A percentile compares a stretch with the other conserved stretches of the same genome.
phyloP scores from a whole-genome alignment of 148 eudicot genomes.

The Cornus controversa region DNA sequence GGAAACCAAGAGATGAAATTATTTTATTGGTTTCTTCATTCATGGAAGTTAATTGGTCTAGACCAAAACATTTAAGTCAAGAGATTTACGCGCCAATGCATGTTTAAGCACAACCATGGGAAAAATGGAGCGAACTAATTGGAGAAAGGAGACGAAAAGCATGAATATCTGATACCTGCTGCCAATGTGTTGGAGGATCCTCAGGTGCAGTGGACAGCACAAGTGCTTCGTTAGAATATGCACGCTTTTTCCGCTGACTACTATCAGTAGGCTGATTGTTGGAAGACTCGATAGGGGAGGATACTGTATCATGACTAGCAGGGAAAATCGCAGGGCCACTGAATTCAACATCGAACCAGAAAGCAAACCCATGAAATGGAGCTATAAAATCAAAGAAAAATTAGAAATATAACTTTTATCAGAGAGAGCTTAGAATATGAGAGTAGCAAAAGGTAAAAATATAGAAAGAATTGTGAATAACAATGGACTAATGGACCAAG shows the following conservation, averaged over 20 bases:
- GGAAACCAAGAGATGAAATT: too few species aligned
- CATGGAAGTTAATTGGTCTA: not conserved
- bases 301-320: constrained; percentile 30
- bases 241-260: constrained; percentile 60
- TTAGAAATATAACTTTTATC: too few species aligned
- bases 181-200: constrained; percentile 98
- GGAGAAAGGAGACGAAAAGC: not conserved
- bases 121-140: not conserved
- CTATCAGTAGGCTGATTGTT: constrained; percentile 32
- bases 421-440: not conserved
- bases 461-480: not conserved
- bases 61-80: not conserved
- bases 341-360: constrained; percentile 98
- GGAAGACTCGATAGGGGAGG: constrained; percentile 26
- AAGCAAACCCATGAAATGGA: constrained; percentile 95
- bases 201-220: constrained; percentile 96
- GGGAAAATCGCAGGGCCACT: constrained; percentile 39
- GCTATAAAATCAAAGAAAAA: constrained; percentile 41
- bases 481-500: not conserved
- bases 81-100: not conserved
- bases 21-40: too few species aligned
- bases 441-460: not conserved
- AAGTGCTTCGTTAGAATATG: constrained; percentile 69
- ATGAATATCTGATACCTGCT: constrained; percentile 54
- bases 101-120: not conserved